Conservation (phyloP, 805 yeast genomes). For the Cyberlindnera americana region DNA sequence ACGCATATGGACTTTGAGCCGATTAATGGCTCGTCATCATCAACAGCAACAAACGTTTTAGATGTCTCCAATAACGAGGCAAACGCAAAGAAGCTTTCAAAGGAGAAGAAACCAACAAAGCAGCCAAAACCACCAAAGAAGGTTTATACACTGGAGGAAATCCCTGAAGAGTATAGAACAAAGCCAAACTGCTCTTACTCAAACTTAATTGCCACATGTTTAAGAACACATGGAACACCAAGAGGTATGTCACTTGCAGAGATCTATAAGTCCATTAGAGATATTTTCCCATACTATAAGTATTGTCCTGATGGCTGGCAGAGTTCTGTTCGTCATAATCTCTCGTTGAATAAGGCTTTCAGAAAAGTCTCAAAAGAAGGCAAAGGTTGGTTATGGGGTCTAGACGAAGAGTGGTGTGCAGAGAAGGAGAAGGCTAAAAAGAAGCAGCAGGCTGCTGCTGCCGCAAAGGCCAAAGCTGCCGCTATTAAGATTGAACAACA, state of each 20-base stretch:
- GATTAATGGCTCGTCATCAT: slow-evolving; percentile 10
- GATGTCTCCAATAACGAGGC: neutral
- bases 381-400: slow-evolving; percentile 94
- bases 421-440: slow-evolving; percentile 77
- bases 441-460: slow-evolving; percentile 61
- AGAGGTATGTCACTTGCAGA: slow-evolving; percentile 81
- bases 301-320: slow-evolving; percentile 99
- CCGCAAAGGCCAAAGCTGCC: slow-evolving; percentile 55
- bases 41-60: slow-evolving; percentile 5
- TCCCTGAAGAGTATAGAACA: slow-evolving; percentile 80
- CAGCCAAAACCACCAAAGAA: slow-evolving; percentile 54
- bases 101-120: slow-evolving; percentile 47
- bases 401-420: slow-evolving; percentile 79
- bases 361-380: slow-evolving; percentile 78
- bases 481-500: slow-evolving; percentile 50
- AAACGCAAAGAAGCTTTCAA: slow-evolving; percentile 29
- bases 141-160: slow-evolving; percentile 74
- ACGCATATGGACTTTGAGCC: slow-evolving; percentile 26
- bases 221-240: slow-evolving; percentile 61
- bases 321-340: slow-evolving; percentile 84
- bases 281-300: slow-evolving; percentile 83
- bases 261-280: slow-evolving; percentile 82
- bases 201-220: slow-evolving; percentile 72
- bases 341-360: slow-evolving; percentile 83
- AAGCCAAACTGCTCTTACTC: slow-evolving; percentile 85